Base-by-base conservation (phyloP, 108 stramenopile genomes). In the Cyclotella baltica region DNA sequence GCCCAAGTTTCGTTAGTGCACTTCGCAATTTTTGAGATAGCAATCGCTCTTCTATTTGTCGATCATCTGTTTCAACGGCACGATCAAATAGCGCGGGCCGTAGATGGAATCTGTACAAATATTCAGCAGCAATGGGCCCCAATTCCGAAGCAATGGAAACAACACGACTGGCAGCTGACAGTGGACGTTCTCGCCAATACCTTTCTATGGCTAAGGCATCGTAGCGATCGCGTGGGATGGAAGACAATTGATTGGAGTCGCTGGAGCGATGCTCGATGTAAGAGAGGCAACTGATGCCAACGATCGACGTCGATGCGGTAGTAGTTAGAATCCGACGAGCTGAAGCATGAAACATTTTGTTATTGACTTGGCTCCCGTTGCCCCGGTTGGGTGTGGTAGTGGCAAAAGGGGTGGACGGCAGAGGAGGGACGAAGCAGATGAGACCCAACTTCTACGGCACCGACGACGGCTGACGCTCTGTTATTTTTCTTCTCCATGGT, bases 1-100 rank as follows among this genome's bases (percentile, higher is more conserved):
- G 98, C 19, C 98, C 98, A 9, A 98, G 78, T 47, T 88, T 81
- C 16, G 93, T 92, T 55, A 97, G 75, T 11, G 93, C 87, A 16
- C 85, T 48, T 40, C 18, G 13, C 47, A 47, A 23, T 36, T 1
- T 27, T 38, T 1, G 25, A 2, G 15, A 33, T 4, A 9, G 20
- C 0, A 27, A 29, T 58, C 19, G n/a, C 0, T 72, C 18, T 22
- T 34, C 23, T 34, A 53, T 40, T 35, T 37, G 29, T 1, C 9
- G 20, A 11, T 29, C 2, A 61, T 48, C 34, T 1, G 20, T 31
- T 33, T 16, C n/a, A 48, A 33, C 15, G 70, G 27, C 27, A 34
- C 18, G n/a, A 64, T 69, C 19, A 25, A 27, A 16, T 73, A 58
- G 20, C 74, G 52, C 47, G 1, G 68, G 62, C 47, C 67, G 66